Evolutionary conservation across 768 basidiomycete species (phyloP).

Genomic region (Tricholoma bakamatsutake): DNA sequence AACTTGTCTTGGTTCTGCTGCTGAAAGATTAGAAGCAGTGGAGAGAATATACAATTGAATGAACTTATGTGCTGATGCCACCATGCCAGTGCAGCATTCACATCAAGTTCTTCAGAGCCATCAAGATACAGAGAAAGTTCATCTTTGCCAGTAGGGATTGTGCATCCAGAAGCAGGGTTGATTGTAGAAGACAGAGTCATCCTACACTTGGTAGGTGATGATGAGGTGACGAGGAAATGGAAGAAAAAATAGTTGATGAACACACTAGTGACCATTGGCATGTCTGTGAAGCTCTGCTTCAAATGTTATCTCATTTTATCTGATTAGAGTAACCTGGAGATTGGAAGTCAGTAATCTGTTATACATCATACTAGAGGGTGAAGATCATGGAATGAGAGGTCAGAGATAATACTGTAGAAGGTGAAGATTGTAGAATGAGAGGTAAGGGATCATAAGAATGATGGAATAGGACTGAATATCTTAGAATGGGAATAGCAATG

Average conservation of each 20-base stretch:
- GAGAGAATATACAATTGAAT: not conserved
- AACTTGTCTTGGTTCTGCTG: no score
- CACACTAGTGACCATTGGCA: not conserved
- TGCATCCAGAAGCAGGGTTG: not conserved
- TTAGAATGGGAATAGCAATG: no score
- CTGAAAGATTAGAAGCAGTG: not conserved
- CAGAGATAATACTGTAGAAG: not conserved
- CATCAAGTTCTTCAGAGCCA: not conserved
- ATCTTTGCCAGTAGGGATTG: not conserved
- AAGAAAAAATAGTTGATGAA: not conserved
- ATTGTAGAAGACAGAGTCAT: not conserved
- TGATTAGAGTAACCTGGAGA: not conserved
- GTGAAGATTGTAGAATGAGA: not conserved
- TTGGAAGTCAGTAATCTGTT: not conserved
- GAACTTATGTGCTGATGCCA: not conserved
- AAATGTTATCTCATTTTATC: not conserved
- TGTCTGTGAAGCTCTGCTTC: not conserved
- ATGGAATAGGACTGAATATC: no score
- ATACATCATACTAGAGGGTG: not conserved
- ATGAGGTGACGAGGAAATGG: not conserved
- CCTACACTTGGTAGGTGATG: not conserved
- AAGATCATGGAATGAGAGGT: not conserved
- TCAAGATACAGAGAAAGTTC: not conserved
- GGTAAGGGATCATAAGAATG: no score
- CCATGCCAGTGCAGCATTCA: not conserved